These are phyloP conservation scores for Phyllachora maydis DNA, from an alignment of 2,329 filamentous ascomycete genomes.

Conservation along the genomic window DNA sequence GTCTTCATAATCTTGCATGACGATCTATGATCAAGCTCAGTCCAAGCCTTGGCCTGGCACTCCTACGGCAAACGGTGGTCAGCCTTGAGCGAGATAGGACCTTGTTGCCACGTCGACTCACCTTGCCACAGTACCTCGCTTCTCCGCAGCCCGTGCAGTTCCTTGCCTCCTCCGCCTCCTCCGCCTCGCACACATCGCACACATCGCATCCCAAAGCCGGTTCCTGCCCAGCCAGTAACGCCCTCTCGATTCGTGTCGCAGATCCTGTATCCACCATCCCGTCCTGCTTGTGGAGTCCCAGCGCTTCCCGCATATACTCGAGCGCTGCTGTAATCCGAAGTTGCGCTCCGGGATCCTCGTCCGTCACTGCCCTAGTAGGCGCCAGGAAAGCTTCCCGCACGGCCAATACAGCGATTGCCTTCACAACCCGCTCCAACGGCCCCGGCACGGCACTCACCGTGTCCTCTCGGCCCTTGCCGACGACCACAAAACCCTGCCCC, in stretches of 20 bases:
- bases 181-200: constrained; percentile 10
- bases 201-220: constrained; percentile 5
- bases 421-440: constrained; percentile 10
- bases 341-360: too few relatives aligned
- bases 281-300: too few relatives aligned
- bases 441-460: constrained; percentile 14
- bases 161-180: constrained; percentile 9
- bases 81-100: constrained; percentile 1
- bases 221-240: too few relatives aligned
- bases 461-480: constrained; percentile 11
- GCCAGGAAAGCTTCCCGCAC: constrained; percentile 7
- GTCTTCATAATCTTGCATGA: constrained; percentile 21
- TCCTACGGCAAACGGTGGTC: constrained; percentile 10
- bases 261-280: too few relatives aligned
- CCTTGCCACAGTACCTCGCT: constrained; percentile 24
- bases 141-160: constrained; percentile 21
- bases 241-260: too few relatives aligned
- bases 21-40: constrained; percentile 17
- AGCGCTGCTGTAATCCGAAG: too few relatives aligned
- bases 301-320: too few relatives aligned
- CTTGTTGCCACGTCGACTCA: constrained; percentile 7
- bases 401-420: too few relatives aligned
- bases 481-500: constrained; percentile 13
- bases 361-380: constrained; percentile 2
- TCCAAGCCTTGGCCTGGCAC: constrained; percentile 21